Conservation (phyloP, 306 rosid species). For the Gastrolobium villosum region DNA sequence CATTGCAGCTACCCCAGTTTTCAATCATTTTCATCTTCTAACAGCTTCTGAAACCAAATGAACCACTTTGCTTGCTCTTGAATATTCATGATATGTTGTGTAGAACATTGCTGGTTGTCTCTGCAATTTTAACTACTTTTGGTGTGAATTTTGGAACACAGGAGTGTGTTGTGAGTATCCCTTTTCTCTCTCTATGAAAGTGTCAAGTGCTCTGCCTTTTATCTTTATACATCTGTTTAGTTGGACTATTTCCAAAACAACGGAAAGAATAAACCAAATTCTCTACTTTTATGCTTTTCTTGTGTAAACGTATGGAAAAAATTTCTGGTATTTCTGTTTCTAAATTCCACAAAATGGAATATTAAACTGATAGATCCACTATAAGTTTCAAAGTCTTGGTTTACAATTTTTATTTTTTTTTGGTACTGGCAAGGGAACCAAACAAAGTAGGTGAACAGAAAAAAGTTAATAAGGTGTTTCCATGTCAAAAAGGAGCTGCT, state of each 20-base stretch:
- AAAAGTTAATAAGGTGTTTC: slow-evolving; percentile 42
- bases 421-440: slow-evolving; percentile 40
- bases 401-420: slow-evolving; percentile 39
- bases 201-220: slow-evolving; percentile 17
- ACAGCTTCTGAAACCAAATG: slow-evolving; percentile 39
- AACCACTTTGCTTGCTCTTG: slow-evolving; percentile 16
- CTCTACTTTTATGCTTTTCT: slow-evolving; percentile 19
- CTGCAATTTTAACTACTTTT: slow-evolving; percentile 39
- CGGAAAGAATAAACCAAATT: background rate
- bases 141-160: slow-evolving; percentile 49
- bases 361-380: slow-evolving; percentile 33
- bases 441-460: slow-evolving; percentile 57
- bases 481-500: slow-evolving; percentile 62
- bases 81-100: slow-evolving; percentile 7
- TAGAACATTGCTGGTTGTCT: background rate
- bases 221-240: slow-evolving; percentile 2
- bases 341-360: slow-evolving; percentile 16
- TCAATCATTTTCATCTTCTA: slow-evolving; percentile 34
- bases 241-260: slow-evolving; percentile 18
- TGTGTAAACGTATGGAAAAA: background rate
- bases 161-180: slow-evolving; percentile 38
- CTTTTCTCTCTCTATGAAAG: background rate
- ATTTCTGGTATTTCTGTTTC: background rate
- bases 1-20: slow-evolving; percentile 42
- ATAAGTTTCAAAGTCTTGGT: slow-evolving; percentile 54